Evolutionary conservation across 352 stramenopile species (phyloP).

Genomic region (Phytophthora vignae): DNA sequence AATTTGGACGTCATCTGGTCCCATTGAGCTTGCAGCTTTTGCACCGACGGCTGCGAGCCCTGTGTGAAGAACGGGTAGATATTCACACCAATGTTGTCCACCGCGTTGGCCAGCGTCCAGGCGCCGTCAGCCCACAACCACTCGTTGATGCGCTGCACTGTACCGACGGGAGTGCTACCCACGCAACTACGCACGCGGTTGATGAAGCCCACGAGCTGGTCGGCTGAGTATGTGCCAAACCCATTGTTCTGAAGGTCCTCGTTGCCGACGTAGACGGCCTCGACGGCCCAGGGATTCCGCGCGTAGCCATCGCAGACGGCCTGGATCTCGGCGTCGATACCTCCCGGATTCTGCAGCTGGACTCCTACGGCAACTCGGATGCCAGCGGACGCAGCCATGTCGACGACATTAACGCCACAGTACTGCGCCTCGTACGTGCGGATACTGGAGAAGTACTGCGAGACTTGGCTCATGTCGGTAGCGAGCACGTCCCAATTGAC

Average conservation of each 20-base stretch:
- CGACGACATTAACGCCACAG: conserved; percentile 52
- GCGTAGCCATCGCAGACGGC: conserved; percentile 57
- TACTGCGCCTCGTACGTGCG: conserved; percentile 71
- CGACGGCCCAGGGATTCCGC: conserved; percentile 40
- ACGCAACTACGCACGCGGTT: conserved; percentile 55
- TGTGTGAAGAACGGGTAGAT: conserved; percentile 52
- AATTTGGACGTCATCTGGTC: conserved; percentile 52
- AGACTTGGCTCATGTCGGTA: conserved; percentile 42
- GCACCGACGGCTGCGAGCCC: conserved; percentile 42
- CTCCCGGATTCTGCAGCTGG: conserved; percentile 39
- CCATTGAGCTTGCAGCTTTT: conserved; percentile 63
- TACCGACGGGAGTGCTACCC: conserved; percentile 58
- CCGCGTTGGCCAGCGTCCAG: conserved; percentile 40
- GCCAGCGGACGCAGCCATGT: conserved; percentile 50
- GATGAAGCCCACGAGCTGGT: conserved; percentile 54
- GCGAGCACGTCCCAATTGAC: conserved; percentile 30
- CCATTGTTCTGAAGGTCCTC: conserved; percentile 65
- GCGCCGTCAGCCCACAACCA: conserved; percentile 47
- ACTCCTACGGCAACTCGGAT: conserved; percentile 67
- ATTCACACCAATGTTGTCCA: conserved; percentile 46
- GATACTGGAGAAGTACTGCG: conserved; percentile 58
- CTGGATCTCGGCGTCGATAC: conserved; percentile 56
- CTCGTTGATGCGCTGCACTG: conserved; percentile 76
- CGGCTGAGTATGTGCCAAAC: conserved; percentile 46
- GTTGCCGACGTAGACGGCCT: conserved; percentile 79